phyloP scores from a whole-genome alignment of 1,284 basidiomycete genomes.

The Stygiomarasmius scandens region DNA sequence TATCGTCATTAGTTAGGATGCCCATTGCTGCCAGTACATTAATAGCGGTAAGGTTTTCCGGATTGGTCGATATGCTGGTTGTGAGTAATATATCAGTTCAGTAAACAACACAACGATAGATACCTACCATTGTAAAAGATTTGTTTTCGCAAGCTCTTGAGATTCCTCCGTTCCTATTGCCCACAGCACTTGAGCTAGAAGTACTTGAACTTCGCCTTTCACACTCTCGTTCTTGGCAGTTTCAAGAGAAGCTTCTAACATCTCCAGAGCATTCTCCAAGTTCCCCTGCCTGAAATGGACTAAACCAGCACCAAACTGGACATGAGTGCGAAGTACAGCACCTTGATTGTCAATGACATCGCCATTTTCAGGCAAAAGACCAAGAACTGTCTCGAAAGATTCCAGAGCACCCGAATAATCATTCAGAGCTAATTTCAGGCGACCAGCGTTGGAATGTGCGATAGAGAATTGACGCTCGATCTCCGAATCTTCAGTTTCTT shows the following conservation, averaged over 20 bases:
- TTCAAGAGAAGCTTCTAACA: slow-evolving; percentile 70
- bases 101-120: not conserved
- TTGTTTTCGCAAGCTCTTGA: slow-evolving; percentile 77
- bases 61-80: slow-evolving; percentile 64
- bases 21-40: slow-evolving; percentile 87
- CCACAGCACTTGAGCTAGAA: slow-evolving; percentile 85
- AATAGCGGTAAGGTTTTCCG: slow-evolving; percentile 78
- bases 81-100: slow-evolving; percentile 11
- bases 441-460: slow-evolving; percentile 82
- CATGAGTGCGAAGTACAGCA: slow-evolving; percentile 59
- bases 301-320: slow-evolving; percentile 72
- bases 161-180: slow-evolving; percentile 75
- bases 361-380: slow-evolving; percentile 64
- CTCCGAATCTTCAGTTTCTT: slow-evolving; percentile 77
- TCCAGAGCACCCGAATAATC: slow-evolving; percentile 67
- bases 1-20: slow-evolving; percentile 76
- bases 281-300: slow-evolving; percentile 69
- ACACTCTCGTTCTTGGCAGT: slow-evolving; percentile 53
- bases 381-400: slow-evolving; percentile 74
- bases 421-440: slow-evolving; percentile 66
- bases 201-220: slow-evolving; percentile 72
- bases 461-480: slow-evolving; percentile 83
- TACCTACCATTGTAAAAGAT: slow-evolving; percentile 79
- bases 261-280: slow-evolving; percentile 62
- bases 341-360: slow-evolving; percentile 28